A percentile compares a stretch with the other conserved stretches of the same genome.
Evolutionary conservation across 2,329 filamentous ascomycete genomes (phyloP).

Genomic region (Colletotrichum sp.): DNA sequence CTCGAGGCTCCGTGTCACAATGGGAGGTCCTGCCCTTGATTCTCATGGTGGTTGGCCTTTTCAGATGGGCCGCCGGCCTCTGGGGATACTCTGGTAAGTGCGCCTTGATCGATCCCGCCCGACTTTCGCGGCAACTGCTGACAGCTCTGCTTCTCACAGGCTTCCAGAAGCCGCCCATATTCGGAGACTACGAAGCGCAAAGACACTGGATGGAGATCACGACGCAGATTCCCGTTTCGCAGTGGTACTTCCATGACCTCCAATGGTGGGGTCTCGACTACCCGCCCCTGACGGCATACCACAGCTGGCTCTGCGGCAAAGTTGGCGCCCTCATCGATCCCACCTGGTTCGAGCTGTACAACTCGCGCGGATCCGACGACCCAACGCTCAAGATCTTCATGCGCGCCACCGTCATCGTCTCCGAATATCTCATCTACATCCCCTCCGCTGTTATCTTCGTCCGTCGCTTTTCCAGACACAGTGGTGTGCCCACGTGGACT

Average conservation of each 20-base stretch:
- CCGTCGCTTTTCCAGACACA: constrained; percentile 76
- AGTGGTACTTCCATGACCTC: constrained; percentile 98
- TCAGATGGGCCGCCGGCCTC: constrained; percentile 88
- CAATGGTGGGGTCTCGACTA: constrained; percentile 99
- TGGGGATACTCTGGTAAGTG: constrained; percentile 90
- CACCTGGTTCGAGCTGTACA: constrained; percentile 84
- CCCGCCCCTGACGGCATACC: constrained; percentile 95
- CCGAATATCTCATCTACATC: constrained; percentile 88
- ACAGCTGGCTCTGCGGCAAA: constrained; percentile 93
- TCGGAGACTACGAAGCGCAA: constrained; percentile 97
- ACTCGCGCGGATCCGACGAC: constrained; percentile 82
- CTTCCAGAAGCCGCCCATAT: constrained; percentile 82
- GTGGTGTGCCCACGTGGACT: constrained; percentile 81
- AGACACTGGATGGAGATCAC: constrained; percentile 99
- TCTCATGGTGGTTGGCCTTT: constrained; percentile 88
- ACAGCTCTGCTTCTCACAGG: constrained; percentile 50
- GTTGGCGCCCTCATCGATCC: constrained; percentile 81
- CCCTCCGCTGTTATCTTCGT: constrained; percentile 87
- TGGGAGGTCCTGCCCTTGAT: constrained; percentile 91
- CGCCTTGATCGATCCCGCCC: not conserved
- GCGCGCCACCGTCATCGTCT: constrained; percentile 88
- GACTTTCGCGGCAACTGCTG: not conserved
- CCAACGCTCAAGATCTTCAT: constrained; percentile 89
- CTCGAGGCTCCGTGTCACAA: constrained; percentile 82
- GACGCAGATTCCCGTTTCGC: constrained; percentile 82